Conservation (phyloP, 192 early-diverging fungal species). For the Podila verticillata region DNA sequence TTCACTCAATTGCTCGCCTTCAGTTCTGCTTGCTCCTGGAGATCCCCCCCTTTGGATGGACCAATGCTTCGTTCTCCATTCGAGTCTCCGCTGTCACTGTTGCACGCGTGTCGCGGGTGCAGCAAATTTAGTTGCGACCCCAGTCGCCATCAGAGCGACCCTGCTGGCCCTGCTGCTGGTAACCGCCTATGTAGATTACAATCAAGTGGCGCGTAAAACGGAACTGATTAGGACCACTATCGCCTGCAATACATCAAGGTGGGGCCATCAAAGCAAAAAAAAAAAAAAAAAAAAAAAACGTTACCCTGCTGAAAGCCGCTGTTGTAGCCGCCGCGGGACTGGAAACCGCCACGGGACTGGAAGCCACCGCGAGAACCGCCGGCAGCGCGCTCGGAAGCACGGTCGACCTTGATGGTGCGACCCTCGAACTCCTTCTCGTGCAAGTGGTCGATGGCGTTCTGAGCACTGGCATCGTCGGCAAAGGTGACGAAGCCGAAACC, state of each 20-base stretch:
- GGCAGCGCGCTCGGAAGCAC: constrained; percentile 47
- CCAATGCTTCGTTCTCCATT: too few species aligned
- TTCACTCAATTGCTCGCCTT: too few species aligned
- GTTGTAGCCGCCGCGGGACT: background rate
- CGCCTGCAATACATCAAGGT: background rate
- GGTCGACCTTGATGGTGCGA: constrained; percentile 70
- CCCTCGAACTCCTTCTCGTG: constrained; percentile 79
- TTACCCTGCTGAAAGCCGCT: constrained; percentile 13
- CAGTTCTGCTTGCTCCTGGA: too few species aligned
- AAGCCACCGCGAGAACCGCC: constrained; percentile 33
- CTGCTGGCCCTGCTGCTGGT: constrained; percentile 8
- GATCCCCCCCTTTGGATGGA: too few species aligned
- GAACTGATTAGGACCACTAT: too few species aligned
- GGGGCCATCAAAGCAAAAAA: background rate
- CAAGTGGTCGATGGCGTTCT: constrained; percentile 66
- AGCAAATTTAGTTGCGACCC: constrained; percentile 18
- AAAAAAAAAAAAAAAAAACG: constrained; percentile 1
- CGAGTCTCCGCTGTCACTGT: too few species aligned
- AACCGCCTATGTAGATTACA: constrained; percentile 2
- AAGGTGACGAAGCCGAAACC: constrained; percentile 90
- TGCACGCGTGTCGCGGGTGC: background rate
- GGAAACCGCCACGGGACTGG: constrained; percentile 7
- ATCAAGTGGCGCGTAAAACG: too few species aligned
- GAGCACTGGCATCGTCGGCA: constrained; percentile 54
- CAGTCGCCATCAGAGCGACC: constrained; percentile 47